These are phyloP conservation scores for Terfezia boudieri DNA, from an alignment of 495 filamentous ascomycete species.

Conservation along the genomic window DNA sequence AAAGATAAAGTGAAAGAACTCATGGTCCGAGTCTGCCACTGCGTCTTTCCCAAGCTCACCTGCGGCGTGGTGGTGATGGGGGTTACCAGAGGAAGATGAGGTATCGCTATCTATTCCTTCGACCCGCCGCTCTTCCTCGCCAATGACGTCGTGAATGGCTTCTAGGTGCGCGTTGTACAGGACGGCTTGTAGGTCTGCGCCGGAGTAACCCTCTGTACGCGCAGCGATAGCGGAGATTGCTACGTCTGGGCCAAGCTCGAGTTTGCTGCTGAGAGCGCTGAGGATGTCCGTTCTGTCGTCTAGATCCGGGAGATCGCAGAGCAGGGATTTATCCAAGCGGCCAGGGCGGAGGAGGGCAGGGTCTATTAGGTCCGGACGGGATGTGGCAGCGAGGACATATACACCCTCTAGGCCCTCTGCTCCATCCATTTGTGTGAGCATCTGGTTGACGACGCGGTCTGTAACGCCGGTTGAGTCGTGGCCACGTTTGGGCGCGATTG, in stretches of 20 bases:
- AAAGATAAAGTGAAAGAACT: neutral
- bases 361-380: constrained; percentile 78
- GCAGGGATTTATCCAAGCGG: constrained; percentile 66
- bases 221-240: constrained; percentile 52
- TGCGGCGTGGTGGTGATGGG: neutral
- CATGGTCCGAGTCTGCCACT: neutral
- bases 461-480: constrained; percentile 94
- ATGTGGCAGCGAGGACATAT: constrained; percentile 86
- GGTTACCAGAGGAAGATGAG: neutral
- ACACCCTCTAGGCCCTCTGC: constrained; percentile 86
- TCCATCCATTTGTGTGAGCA: constrained; percentile 96
- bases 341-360: constrained; percentile 77
- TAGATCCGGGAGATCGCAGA: constrained; percentile 64
- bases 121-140: constrained; percentile 25
- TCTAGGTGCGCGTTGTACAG: constrained; percentile 93
- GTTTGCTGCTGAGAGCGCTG: constrained; percentile 47
- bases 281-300: constrained; percentile 78
- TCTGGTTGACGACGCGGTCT: constrained; percentile 93
- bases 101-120: neutral
- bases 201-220: constrained; percentile 61
- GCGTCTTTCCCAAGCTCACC: neutral
- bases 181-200: constrained; percentile 83
- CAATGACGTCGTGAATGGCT: constrained; percentile 80
- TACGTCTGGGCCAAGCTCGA: constrained; percentile 33
- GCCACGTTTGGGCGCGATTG: constrained; percentile 86